Percentiles rank a stretch among this genome's conserved stretches.
Conservation (phyloP, 208 protist species). For the Trypanosoma cruzi region DNA sequence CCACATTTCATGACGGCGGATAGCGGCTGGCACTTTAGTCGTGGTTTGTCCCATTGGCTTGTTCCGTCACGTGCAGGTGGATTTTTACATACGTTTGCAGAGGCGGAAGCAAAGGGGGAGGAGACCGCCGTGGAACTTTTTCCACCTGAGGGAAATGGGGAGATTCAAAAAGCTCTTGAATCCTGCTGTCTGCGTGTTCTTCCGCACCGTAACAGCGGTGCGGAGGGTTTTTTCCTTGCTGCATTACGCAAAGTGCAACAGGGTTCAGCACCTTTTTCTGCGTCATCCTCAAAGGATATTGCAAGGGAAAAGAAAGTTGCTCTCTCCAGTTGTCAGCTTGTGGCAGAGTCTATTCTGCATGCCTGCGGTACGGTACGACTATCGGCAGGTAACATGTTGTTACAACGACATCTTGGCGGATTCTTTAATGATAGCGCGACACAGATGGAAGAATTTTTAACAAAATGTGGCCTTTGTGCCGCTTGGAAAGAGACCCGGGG, state of each 20-base stretch:
- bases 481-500: constrained; percentile 49
- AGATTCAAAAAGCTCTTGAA: constrained; percentile 4
- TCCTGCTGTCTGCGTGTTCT: constrained; percentile 64
- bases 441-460: constrained; percentile 17
- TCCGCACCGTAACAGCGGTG: constrained; percentile 56
- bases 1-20: constrained; percentile 16
- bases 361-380: constrained; percentile 19
- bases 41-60: constrained; percentile 53
- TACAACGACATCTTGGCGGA: constrained; percentile 31
- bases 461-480: constrained; percentile 20
- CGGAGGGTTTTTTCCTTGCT: constrained; percentile 82
- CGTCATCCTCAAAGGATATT: background rate
- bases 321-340: background rate
- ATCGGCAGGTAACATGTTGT: constrained; percentile 23
- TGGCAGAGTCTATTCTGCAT: constrained; percentile 23
- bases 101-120: constrained; percentile 46
- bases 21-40: constrained; percentile 29
- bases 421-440: constrained; percentile 33
- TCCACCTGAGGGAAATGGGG: constrained; percentile 18
- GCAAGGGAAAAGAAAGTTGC: background rate
- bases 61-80: constrained; percentile 65
- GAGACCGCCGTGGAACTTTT: constrained; percentile 42
- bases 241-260: constrained; percentile 36
- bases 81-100: constrained; percentile 42
- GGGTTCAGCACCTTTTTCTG: background rate